Evolutionary conservation across 495 filamentous ascomycete species (phyloP).

Genomic region (Penicillium herquei): DNA sequence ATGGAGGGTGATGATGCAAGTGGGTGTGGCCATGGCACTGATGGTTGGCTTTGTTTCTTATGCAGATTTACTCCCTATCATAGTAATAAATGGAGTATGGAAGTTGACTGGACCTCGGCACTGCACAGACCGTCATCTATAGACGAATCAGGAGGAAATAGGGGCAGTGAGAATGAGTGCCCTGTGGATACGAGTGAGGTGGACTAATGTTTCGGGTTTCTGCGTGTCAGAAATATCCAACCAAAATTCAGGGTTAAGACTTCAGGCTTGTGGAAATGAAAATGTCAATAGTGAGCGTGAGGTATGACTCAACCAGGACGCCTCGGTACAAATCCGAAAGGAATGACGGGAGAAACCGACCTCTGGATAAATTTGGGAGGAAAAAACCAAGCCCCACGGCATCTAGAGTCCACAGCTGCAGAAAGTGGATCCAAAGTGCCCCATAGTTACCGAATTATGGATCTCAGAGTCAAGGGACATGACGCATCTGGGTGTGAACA

Average conservation of each 20-base stretch:
- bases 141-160: constrained; percentile 8
- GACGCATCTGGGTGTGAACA: constrained; percentile 1
- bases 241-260: constrained; percentile 2
- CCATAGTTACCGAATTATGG: constrained; percentile 1
- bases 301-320: constrained; percentile 18
- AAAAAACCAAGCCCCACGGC: constrained; percentile 12
- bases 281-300: neutral
- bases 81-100: too few relatives aligned
- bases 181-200: constrained; percentile 2
- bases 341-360: neutral
- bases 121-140: neutral
- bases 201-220: constrained; percentile 9
- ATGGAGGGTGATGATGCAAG: neutral
- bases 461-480: constrained; percentile 4
- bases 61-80: neutral
- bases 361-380: neutral
- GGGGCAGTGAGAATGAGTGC: neutral
- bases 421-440: constrained; percentile 5
- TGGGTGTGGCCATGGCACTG: constrained; percentile 5
- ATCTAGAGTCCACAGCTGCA: neutral
- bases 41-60: neutral
- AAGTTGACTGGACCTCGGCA: constrained; percentile 8
- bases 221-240: constrained; percentile 9
- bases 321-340: neutral
- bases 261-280: neutral